These are phyloP conservation scores for Stenocarpella maydis DNA, from an alignment of 2,329 filamentous ascomycete species.

Conservation along the genomic window DNA sequence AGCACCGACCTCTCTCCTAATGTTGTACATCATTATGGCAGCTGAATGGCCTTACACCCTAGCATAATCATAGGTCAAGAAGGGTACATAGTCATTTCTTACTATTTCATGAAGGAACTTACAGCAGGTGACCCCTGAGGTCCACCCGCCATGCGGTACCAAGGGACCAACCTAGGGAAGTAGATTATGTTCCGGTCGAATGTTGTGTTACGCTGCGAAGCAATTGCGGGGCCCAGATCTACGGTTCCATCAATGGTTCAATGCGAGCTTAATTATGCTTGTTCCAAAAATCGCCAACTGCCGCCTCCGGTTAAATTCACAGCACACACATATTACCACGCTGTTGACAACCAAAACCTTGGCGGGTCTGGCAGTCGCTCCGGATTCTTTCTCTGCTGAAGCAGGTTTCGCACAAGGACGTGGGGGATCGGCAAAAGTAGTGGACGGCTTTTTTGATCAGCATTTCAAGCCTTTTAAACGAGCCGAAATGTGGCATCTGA, in stretches of 20 bases:
- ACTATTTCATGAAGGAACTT: neutral
- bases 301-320: conserved; percentile 16
- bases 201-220: neutral
- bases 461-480: neutral
- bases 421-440: neutral
- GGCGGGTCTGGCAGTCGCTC: neutral
- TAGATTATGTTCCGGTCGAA: neutral
- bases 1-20: neutral
- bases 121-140: too few species aligned
- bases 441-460: neutral
- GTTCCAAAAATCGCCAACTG: conserved; percentile 11
- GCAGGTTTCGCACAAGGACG: conserved; percentile 6
- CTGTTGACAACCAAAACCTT: conserved; percentile 9
- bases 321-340: conserved; percentile 4
- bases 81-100: neutral
- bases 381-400: neutral
- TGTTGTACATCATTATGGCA: too few species aligned
- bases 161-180: neutral
- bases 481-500: neutral
- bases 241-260: neutral
- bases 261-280: conserved; percentile 14
- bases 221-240: conserved; percentile 4
- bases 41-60: neutral
- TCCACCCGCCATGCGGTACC: neutral
- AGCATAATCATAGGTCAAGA: too few species aligned